Base-by-base conservation (phyloP, 1,284 basidiomycete species). In the Clitocybe nebularis region DNA sequence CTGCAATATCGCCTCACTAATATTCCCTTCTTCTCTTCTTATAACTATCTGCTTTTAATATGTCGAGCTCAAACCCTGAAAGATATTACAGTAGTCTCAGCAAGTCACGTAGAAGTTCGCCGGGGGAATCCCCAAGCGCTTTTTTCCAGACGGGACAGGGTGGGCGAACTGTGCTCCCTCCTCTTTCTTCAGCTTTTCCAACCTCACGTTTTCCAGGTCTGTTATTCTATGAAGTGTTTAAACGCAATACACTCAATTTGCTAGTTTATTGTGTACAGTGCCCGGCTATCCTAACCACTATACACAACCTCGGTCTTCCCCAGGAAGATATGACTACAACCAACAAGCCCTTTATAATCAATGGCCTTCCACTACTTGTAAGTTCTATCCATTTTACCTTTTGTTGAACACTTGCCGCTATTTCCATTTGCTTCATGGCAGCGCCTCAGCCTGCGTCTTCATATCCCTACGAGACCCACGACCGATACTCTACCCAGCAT, bases 181-280 rank as follows among this genome's bases (percentile, higher is more conserved):
- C 85, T 77, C 73, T 88, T 77, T 77, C 79, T 75, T 74, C 81
- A 69, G 77, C 78, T 56, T 84, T 86, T 80, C 84, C 84, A 81
- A 80, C 77, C 75, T 85, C 80, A 84, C 79, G 74, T 78, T 82
- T 81, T 81, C 76, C 84, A 87, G 84, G 84, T 87, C 77, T 75
- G 84, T 84, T 71, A 67, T 67, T 67, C 66, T 74, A 63, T 63
- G 55, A 71, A 64, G 66, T 71, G 63, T 72, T 64, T 63, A 62
- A 56, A 50, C 62, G 57, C 71, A 68, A 69, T 63, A 55, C 65
- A 67, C 75, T 78, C 75, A 79, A 75, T 67, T 63, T 65, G 61
- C 61, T 64, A 61, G 66, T 62, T 70, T 61, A 50, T 62, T 52
- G 49, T 67, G 57, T 69, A 66, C 62, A 79, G 76, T 67, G 65